A percentile compares a stretch with the other conserved stretches of the same genome.
Conservation (phyloP, 2,329 filamentous ascomycete species). For the Scedosporium dehoogii region DNA sequence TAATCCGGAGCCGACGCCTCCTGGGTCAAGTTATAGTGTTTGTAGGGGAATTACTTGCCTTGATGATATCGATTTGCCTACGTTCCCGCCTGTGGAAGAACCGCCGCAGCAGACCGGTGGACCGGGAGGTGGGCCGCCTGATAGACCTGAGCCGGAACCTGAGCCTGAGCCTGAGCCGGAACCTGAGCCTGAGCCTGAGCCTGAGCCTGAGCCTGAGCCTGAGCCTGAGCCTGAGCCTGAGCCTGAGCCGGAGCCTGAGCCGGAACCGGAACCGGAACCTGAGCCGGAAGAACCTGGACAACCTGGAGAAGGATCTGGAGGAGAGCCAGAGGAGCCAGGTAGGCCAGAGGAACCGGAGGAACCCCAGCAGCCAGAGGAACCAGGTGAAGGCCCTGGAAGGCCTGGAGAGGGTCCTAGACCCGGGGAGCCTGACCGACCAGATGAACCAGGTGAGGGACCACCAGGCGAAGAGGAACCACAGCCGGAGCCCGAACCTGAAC, state of each 20-base stretch:
- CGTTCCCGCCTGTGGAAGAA: background rate
- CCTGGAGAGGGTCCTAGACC: background rate
- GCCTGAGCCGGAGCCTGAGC: background rate
- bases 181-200: background rate
- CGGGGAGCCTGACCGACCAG: background rate
- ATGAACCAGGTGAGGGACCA: background rate
- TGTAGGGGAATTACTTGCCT: constrained; percentile 1
- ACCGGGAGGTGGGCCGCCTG: background rate
- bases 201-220: background rate
- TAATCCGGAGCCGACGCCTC: background rate
- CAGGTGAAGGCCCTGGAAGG: background rate
- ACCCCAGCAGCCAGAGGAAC: background rate
- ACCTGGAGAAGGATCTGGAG: background rate
- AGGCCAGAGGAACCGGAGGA: background rate
- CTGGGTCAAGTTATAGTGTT: constrained; percentile 1
- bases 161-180: background rate
- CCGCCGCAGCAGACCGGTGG: background rate
- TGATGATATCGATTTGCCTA: background rate
- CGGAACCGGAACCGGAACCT: background rate
- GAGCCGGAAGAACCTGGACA: background rate
- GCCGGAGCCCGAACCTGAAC: background rate
- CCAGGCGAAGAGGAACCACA: background rate
- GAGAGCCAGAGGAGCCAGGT: background rate
- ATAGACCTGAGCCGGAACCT: background rate
- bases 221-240: background rate